Conservation (phyloP, 768 basidiomycete species). For the Psilocybe sp. region DNA sequence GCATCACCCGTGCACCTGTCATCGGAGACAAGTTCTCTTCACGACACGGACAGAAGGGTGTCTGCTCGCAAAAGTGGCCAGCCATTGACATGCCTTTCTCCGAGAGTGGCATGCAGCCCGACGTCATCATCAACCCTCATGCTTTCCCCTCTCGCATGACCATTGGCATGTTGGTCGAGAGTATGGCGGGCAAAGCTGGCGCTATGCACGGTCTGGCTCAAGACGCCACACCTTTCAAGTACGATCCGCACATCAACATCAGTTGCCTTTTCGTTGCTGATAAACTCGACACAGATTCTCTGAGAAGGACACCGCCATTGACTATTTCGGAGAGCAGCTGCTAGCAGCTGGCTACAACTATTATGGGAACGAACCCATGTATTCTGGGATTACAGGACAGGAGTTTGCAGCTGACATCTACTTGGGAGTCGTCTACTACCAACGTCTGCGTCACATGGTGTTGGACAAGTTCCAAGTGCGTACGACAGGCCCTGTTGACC, state of each 20-base stretch:
- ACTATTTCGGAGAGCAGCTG: constrained; percentile 96
- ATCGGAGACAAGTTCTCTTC: constrained; percentile 99
- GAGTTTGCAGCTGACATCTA: constrained; percentile 99
- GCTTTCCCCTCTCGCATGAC: constrained; percentile 99
- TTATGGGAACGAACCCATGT: constrained; percentile 99
- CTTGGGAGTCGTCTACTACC: constrained; percentile 97
- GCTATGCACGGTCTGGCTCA: constrained; percentile 98
- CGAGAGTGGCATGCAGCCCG: constrained; percentile 98
- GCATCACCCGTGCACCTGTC: constrained; percentile 91
- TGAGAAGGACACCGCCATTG: constrained; percentile 94
- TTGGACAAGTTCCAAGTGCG: constrained; percentile 99
- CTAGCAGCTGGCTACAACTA: constrained; percentile 95
- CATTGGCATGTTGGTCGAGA: constrained; percentile 99
- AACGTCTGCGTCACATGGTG: constrained; percentile 98
- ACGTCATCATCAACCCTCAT: constrained; percentile 99
- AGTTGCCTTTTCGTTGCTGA: constrained; percentile 6
- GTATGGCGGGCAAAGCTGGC: constrained; percentile 98
- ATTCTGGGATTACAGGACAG: constrained; percentile 97
- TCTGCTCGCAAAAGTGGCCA: constrained; percentile 99
- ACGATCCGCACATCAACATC: constrained; percentile 24
- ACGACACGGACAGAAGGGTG: constrained; percentile 98
- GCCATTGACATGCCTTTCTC: constrained; percentile 98
- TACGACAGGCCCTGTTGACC: constrained; percentile 96
- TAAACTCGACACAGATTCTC: constrained; percentile 62
- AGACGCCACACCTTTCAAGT: constrained; percentile 99